phyloP scores from a whole-genome alignment of 1,139 yeast genomes.

The Groenewaldozyma auringiensis region DNA sequence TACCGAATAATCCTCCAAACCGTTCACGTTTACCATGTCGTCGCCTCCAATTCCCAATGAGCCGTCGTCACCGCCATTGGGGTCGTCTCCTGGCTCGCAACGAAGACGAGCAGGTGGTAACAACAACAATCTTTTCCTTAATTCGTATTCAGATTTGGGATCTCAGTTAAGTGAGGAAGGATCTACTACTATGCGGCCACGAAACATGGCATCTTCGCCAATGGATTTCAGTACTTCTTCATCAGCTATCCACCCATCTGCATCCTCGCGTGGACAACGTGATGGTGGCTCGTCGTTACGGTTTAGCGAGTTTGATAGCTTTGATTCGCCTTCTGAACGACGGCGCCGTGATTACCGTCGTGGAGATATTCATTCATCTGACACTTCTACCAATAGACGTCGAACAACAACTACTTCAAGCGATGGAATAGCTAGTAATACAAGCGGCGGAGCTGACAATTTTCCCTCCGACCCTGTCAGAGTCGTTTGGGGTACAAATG shows the following conservation, averaged over 20 bases:
- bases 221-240: background rate
- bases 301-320: background rate
- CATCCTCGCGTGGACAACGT: background rate
- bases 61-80: background rate
- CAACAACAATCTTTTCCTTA: background rate
- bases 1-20: background rate
- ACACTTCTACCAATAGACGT: background rate
- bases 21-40: background rate
- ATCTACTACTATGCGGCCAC: background rate
- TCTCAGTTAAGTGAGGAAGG: background rate
- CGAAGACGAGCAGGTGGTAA: too few relatives aligned
- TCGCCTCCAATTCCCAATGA: background rate
- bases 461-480: constrained; percentile 61
- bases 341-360: background rate
- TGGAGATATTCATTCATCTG: constrained; percentile 4
- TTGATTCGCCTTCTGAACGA: background rate
- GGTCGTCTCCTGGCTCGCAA: background rate
- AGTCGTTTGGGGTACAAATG: constrained; percentile 98
- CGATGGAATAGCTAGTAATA: background rate
- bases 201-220: background rate
- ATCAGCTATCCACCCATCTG: background rate
- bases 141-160: background rate
- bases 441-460: background rate
- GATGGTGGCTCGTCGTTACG: background rate
- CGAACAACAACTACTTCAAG: background rate